Conservation (phyloP, 768 basidiomycete species). For the Clitopilus passeckerianus region DNA sequence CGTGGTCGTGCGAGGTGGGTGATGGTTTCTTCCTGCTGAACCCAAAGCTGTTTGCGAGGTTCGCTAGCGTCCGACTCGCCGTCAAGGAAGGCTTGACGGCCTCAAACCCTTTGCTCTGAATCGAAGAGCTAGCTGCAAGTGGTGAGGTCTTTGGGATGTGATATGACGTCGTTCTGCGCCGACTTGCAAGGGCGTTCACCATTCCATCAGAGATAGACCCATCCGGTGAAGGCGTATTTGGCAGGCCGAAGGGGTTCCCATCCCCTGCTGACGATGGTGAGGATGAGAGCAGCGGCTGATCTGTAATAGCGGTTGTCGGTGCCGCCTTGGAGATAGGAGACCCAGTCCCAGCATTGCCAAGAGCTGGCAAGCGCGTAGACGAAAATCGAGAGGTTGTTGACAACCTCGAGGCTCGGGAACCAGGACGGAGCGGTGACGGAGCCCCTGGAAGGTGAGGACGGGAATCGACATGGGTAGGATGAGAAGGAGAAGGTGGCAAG, state of each 20-base stretch:
- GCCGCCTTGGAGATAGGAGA: slow-evolving; percentile 51
- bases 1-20: background rate
- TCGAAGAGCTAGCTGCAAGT: slow-evolving; percentile 27
- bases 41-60: slow-evolving; percentile 61
- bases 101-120: slow-evolving; percentile 20
- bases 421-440: slow-evolving; percentile 64
- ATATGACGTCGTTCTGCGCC: slow-evolving; percentile 59
- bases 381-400: slow-evolving; percentile 71
- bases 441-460: slow-evolving; percentile 26
- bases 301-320: slow-evolving; percentile 65
- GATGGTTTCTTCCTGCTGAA: slow-evolving; percentile 51
- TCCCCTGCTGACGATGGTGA: slow-evolving; percentile 36
- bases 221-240: slow-evolving; percentile 52
- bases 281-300: slow-evolving; percentile 38
- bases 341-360: slow-evolving; percentile 42
- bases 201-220: slow-evolving; percentile 62
- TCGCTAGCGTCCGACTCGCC: slow-evolving; percentile 50
- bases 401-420: slow-evolving; percentile 65
- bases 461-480: slow-evolving; percentile 22
- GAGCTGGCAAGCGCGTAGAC: slow-evolving; percentile 51
- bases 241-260: slow-evolving; percentile 32
- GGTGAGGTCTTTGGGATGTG: slow-evolving; percentile 50
- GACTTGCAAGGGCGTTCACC: slow-evolving; percentile 33
- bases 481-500: slow-evolving; percentile 30
- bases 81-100: slow-evolving; percentile 26